phyloP scores from a whole-genome alignment of 1,139 yeast genomes.

The Arxiozyma heterogenica region DNA sequence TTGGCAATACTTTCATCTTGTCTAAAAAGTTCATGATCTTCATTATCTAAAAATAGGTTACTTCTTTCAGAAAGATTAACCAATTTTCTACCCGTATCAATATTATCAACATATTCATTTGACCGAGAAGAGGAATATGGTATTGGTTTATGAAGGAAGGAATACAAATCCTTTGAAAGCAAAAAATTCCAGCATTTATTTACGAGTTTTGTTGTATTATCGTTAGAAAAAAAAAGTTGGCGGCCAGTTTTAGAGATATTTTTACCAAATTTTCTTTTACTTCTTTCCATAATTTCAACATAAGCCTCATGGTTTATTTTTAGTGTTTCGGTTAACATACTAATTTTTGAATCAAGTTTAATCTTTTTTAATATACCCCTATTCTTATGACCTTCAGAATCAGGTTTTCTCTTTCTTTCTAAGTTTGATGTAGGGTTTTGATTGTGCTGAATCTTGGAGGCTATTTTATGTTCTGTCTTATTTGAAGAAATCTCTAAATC shows the following conservation, averaged over 20 bases:
- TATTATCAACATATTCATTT: slow-evolving; percentile 15
- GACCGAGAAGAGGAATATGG: not conserved
- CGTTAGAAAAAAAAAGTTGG: not conserved
- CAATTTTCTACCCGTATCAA: slow-evolving; percentile 24
- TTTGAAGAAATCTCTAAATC: slow-evolving; percentile 10
- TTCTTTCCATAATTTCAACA: slow-evolving; percentile 14
- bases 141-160: not conserved
- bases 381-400: not conserved
- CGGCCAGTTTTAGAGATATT: slow-evolving; percentile 1
- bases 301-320: slow-evolving; percentile 20
- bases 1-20: slow-evolving; percentile 7
- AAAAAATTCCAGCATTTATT: slow-evolving; percentile 11
- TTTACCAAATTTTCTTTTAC: slow-evolving; percentile 13
- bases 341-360: slow-evolving; percentile 19
- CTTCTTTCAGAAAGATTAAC: not conserved
- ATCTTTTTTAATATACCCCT: slow-evolving; percentile 4
- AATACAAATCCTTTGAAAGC: slow-evolving; percentile 1
- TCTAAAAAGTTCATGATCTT: not conserved
- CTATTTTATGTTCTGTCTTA: not conserved
- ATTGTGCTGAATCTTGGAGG: not conserved
- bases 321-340: slow-evolving; percentile 22
- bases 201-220: slow-evolving; percentile 5
- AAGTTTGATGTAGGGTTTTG: not conserved
- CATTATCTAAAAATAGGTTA: slow-evolving; percentile 1
- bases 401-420: slow-evolving; percentile 4